These are phyloP conservation scores for Punica granatum DNA, from an alignment of 345 rosid genomes.

Conservation along the genomic window DNA sequence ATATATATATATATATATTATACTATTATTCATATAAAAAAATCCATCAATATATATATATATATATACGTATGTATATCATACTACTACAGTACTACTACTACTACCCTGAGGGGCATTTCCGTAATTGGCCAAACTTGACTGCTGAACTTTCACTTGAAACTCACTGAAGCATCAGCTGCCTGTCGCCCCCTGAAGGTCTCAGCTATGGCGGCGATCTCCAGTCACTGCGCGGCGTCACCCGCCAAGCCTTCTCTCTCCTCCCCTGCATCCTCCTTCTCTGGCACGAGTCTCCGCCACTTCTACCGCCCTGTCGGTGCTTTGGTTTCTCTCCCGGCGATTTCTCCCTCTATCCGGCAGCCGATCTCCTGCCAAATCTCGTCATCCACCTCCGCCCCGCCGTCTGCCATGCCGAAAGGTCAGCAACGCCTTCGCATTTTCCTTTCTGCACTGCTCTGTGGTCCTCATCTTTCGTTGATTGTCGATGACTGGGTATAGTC, in stretches of 20 bases:
- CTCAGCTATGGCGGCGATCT: conserved; percentile 59
- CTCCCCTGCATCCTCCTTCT: conserved; percentile 34
- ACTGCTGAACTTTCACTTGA: no score
- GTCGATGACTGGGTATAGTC: not conserved
- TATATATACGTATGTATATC: no score
- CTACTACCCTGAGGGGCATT: no score
- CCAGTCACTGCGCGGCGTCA: conserved; percentile 33
- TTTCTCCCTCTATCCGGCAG: conserved; percentile 20
- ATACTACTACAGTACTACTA: no score
- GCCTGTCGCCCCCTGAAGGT: conserved; percentile 3
- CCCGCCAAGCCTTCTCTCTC: conserved; percentile 29
- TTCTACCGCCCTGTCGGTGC: conserved; percentile 11
- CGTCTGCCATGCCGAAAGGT: conserved; percentile 44
- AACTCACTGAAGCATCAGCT: conserved; percentile 2
- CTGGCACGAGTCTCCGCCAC: conserved; percentile 7
- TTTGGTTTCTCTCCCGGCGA: conserved; percentile 19
- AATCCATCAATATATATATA: no score
- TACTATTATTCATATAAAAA: no score
- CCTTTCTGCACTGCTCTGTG: not conserved
- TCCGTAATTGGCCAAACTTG: no score
- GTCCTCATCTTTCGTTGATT: not conserved
- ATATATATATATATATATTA: no score
- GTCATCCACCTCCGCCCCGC: conserved; percentile 40
- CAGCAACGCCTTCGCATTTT: not conserved
- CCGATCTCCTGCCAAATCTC: conserved; percentile 58